Base-by-base conservation (phyloP, 768 basidiomycete genomes). In the Ramaria rubella region DNA sequence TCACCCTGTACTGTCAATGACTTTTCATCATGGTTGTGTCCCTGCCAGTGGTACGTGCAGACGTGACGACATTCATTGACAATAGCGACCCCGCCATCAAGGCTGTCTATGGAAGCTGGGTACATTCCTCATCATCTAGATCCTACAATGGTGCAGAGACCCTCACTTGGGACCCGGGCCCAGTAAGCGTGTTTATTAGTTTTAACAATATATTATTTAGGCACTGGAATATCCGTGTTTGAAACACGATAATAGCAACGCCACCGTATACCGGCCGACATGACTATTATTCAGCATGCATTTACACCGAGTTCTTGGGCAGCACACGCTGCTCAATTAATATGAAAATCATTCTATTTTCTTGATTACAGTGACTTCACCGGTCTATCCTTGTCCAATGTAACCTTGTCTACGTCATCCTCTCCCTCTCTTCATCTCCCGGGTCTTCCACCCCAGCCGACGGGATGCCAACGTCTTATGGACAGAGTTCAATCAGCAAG, bases 311-410 rank as follows among this genome's bases (percentile, higher is more conserved):
- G 11, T 26, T 26, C 5, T 14, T 15, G 52, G 52, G 3, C 23
- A 24, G n/a, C 52, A 54, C 21, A 54, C 52, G 1, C 43, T 54
- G 11, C n/a, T 40, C 24, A 54, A 44, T 31, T 4, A 54, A 54
- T 44, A 23, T 42, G 17, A 54, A 54, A 34, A 7, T 4, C 9
- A 26, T 27, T 15, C 11, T 19, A 4, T 54, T 29, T 54, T 44
- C 19, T 54, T 21, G 52, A 54, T 26, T 54, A 42, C 17, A 23
- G 52, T 54, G 23, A 40, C 43, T 19, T 43, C 40, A 23, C 52
- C 38, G 23, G 34, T 33, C 21, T 40, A 30, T 2, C 46, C 14
- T 48, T 26, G 12, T n/a, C n/a, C 17, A 17, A 21, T 8, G 23
- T 26, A 27, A 4, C 45, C 9, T 23, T 17, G 15, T 17, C 45